A percentile compares a stretch with the other conserved stretches of the same genome.
These are phyloP conservation scores for Colletotrichum tanaceti DNA, from an alignment of 2,329 filamentous ascomycete species.

Conservation along the genomic window DNA sequence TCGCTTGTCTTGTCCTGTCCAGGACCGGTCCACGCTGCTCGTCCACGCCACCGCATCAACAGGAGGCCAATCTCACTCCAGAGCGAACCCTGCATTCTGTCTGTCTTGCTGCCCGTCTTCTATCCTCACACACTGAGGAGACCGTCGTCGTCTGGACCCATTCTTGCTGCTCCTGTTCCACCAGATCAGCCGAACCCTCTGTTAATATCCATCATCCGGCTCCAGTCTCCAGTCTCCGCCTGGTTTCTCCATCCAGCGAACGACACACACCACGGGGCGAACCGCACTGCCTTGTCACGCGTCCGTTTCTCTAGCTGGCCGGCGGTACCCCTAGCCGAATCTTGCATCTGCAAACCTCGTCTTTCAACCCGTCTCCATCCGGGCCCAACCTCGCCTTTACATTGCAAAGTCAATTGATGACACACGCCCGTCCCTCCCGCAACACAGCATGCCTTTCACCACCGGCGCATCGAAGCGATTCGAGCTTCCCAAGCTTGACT, in stretches of 20 bases:
- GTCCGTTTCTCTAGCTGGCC: slow-evolving; percentile 34
- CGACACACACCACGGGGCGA: slow-evolving; percentile 40
- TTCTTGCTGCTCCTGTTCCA: slow-evolving; percentile 16
- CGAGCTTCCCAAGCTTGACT: slow-evolving; percentile 68
- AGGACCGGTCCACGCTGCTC: slow-evolving; percentile 2
- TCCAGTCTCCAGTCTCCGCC: slow-evolving; percentile 7
- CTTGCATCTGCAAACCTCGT: slow-evolving; percentile 34
- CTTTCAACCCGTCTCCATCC: slow-evolving; percentile 21
- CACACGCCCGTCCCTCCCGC: slow-evolving; percentile 15
- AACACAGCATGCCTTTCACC: slow-evolving; percentile 28
- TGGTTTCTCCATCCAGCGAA: slow-evolving; percentile 24
- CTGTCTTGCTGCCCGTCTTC: background rate
- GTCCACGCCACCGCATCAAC: slow-evolving; percentile 26
- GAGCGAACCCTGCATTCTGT: slow-evolving; percentile 21
- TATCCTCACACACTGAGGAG: slow-evolving; percentile 1
- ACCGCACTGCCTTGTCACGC: slow-evolving; percentile 38
- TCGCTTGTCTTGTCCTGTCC: slow-evolving; percentile 1
- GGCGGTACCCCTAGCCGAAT: slow-evolving; percentile 21
- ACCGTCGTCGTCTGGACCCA: slow-evolving; percentile 18
- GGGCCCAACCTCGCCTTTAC: slow-evolving; percentile 25
- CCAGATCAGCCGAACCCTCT: slow-evolving; percentile 16
- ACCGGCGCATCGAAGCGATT: slow-evolving; percentile 53
- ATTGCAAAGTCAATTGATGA: slow-evolving; percentile 35
- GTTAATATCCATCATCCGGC: background rate
- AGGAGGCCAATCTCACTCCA: slow-evolving; percentile 30